A percentile compares a stretch with the other conserved stretches of the same genome.
These are phyloP conservation scores for Saturnispora gosingensis DNA, from an alignment of 805 yeast genomes.

Conservation along the genomic window DNA sequence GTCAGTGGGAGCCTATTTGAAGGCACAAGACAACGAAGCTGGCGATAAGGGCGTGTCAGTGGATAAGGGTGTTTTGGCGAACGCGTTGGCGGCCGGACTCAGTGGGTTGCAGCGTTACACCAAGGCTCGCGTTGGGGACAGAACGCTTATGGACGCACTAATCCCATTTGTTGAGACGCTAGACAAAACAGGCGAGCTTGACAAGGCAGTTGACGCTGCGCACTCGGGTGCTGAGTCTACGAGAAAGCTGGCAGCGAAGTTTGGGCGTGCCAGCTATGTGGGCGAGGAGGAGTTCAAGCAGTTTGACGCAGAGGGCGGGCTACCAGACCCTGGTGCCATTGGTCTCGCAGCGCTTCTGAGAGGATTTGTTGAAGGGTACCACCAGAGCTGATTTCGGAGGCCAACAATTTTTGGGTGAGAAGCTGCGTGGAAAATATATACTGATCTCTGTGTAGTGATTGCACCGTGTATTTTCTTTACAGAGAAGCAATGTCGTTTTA, in stretches of 20 bases:
- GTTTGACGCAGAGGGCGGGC: conserved; percentile 50
- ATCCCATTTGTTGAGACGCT: conserved; percentile 76
- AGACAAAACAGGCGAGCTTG: conserved; percentile 39
- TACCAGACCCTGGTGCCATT: conserved; percentile 94
- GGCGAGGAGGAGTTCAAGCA: conserved; percentile 45
- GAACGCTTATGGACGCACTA: conserved; percentile 82
- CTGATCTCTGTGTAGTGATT: not conserved
- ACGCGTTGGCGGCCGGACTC: conserved; percentile 50
- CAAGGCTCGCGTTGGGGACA: conserved; percentile 78
- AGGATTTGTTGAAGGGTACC: conserved; percentile 22
- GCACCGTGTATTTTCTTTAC: not conserved
- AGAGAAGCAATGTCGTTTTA: conserved; percentile 13
- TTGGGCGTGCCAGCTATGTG: conserved; percentile 92
- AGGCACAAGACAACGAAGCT: conserved; percentile 32
- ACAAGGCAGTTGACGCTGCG: conserved; percentile 60
- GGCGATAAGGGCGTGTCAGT: conserved; percentile 18
- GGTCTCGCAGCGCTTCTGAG: conserved; percentile 46
- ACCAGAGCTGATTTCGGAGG: not conserved
- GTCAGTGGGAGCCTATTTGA: conserved; percentile 51
- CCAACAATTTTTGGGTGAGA: not conserved
- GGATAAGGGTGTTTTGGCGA: conserved; percentile 26
- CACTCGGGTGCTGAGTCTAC: conserved; percentile 70
- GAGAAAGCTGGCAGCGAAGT: conserved; percentile 65
- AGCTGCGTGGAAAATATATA: not conserved
- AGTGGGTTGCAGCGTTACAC: conserved; percentile 77